These are phyloP conservation scores for Chaetomiaceae sp. DNA, from an alignment of 2,329 filamentous ascomycete genomes.

Conservation along the genomic window DNA sequence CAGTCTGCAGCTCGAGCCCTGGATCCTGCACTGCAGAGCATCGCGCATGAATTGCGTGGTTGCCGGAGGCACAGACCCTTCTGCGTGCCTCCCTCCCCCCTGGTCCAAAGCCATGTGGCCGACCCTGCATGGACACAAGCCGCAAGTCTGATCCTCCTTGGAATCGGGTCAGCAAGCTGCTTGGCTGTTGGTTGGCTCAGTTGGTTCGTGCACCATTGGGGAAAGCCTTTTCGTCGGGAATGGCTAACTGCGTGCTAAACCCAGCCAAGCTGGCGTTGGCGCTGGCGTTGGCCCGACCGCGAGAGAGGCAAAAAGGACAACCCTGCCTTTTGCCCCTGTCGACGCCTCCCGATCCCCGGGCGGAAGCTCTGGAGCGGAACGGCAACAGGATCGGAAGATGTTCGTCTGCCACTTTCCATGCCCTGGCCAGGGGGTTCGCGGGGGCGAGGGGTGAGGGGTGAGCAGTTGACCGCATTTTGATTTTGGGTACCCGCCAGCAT, in stretches of 20 bases:
- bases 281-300: conserved; percentile 8
- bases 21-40: not conserved
- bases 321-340: not conserved
- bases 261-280: not conserved
- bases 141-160: not conserved
- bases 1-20: too few species aligned
- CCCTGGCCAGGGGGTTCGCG: not conserved
- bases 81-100: conserved; percentile 4
- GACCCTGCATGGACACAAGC: conserved; percentile 17
- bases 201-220: not conserved
- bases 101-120: conserved; percentile 23
- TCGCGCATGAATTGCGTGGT: too few species aligned
- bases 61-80: too few species aligned
- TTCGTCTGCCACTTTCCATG: not conserved
- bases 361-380: not conserved
- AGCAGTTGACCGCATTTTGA: too few species aligned
- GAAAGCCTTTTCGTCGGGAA: too few species aligned
- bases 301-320: conserved; percentile 9
- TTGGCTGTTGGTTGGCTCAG: not conserved
- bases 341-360: not conserved
- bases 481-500: too few species aligned
- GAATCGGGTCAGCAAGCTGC: too few species aligned
- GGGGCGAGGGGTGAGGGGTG: too few species aligned
- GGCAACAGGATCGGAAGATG: conserved; percentile 3
- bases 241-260: not conserved